Percentiles rank a stretch among this genome's conserved stretches.
Evolutionary conservation across 2,329 filamentous ascomycete species (phyloP).

Genomic region (Anthostomella pinea): DNA sequence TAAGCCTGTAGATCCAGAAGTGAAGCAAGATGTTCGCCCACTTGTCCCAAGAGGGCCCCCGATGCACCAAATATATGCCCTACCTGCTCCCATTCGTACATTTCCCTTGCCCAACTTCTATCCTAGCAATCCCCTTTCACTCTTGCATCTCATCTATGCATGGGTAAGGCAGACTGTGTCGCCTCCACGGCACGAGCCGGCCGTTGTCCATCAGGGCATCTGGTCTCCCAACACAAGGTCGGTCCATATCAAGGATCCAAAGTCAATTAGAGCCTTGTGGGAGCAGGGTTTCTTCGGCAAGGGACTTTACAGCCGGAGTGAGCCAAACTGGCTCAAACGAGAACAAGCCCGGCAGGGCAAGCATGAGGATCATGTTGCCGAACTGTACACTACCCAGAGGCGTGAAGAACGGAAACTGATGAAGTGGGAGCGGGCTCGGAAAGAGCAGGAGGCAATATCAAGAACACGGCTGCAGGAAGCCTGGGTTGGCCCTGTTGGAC

Average conservation of each 20-base stretch:
- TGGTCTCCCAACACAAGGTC: conserved; percentile 82
- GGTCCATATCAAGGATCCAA: conserved; percentile 76
- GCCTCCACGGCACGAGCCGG: conserved; percentile 62
- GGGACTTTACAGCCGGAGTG: conserved; percentile 86
- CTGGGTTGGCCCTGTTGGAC: conserved; percentile 42
- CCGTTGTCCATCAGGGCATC: conserved; percentile 65
- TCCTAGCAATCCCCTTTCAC: conserved; percentile 86
- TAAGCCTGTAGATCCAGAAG: conserved; percentile 8
- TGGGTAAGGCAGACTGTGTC: conserved; percentile 73
- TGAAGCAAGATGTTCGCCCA: conserved; percentile 10
- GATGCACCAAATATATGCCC: conserved; percentile 73
- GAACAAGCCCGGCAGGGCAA: conserved; percentile 72
- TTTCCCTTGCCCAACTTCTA: conserved; percentile 86
- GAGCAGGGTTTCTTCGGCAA: conserved; percentile 98
- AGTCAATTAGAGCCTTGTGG: conserved; percentile 80
- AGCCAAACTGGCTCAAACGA: conserved; percentile 86
- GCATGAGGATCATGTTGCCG: conserved; percentile 67
- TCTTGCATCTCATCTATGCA: conserved; percentile 74
- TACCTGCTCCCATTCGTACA: conserved; percentile 75
- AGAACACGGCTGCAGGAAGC: conserved; percentile 56
- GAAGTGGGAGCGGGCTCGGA: conserved; percentile 89
- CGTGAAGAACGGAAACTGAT: conserved; percentile 77
- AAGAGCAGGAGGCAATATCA: conserved; percentile 81
- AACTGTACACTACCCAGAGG: conserved; percentile 73
- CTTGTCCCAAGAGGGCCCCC: conserved; percentile 36